Percentiles rank a stretch among this genome's conserved stretches.
phyloP scores from a whole-genome alignment of 169 alveolate genomes.

The Eimeria sp. region DNA sequence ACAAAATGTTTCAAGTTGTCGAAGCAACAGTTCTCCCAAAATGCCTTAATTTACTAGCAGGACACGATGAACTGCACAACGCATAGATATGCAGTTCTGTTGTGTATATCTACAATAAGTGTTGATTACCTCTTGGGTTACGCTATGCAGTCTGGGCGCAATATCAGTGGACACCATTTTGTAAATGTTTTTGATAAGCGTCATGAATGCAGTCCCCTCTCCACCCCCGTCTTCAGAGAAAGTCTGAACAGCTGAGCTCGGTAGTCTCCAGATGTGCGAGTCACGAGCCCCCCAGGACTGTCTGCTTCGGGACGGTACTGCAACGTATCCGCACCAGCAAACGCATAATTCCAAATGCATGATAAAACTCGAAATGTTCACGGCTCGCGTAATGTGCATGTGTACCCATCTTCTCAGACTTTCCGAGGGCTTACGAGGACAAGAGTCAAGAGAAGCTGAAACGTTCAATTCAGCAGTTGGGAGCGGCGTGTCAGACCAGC shows the following conservation, averaged over 20 bases:
- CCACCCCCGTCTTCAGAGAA: not conserved
- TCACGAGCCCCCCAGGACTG: not conserved
- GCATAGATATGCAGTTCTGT: not conserved
- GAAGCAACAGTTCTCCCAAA: not conserved
- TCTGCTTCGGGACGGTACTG: constrained; percentile 24
- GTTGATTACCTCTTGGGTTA: constrained; percentile 38
- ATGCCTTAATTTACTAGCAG: not conserved
- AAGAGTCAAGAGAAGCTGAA: not conserved
- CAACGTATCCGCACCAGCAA: not conserved
- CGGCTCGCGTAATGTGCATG: not conserved
- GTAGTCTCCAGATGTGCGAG: not conserved
- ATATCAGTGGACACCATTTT: constrained; percentile 26
- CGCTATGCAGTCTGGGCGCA: constrained; percentile 27
- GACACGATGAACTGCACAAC: not conserved
- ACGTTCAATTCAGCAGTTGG: not conserved
- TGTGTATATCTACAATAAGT: not conserved
- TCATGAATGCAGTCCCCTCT: not conserved
- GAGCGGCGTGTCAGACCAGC: constrained; percentile 1
- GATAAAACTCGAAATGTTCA: not conserved
- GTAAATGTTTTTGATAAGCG: constrained; percentile 30
- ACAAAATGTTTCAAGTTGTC: not conserved
- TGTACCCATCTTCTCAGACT: not conserved
- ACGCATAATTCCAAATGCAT: not conserved
- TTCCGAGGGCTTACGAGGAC: not conserved
- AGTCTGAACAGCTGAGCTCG: constrained; percentile 11